These are phyloP conservation scores for Phytopythium ostracodes DNA, from an alignment of 352 stramenopile genomes.

Conservation along the genomic window DNA sequence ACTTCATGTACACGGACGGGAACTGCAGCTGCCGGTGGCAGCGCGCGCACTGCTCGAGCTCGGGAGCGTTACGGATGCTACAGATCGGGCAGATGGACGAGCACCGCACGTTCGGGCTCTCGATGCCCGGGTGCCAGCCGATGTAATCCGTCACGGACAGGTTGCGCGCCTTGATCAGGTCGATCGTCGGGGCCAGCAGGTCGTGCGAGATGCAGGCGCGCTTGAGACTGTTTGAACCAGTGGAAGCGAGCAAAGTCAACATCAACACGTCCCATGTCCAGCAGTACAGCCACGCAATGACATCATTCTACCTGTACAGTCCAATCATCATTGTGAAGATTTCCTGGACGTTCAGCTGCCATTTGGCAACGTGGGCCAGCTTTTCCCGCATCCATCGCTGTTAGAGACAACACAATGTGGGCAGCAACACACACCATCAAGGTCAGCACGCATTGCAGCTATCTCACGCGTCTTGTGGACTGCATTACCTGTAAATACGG, in stretches of 20 bases:
- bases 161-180: slow-evolving; percentile 55
- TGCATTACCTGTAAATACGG: slow-evolving; percentile 51
- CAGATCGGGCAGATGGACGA: slow-evolving; percentile 72
- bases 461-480: background rate
- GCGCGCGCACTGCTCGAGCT: slow-evolving; percentile 41
- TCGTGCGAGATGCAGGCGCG: slow-evolving; percentile 56
- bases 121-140: slow-evolving; percentile 76
- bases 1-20: slow-evolving; percentile 75
- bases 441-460: background rate
- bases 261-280: background rate
- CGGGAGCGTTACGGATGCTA: slow-evolving; percentile 68
- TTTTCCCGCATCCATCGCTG: slow-evolving; percentile 81
- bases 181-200: slow-evolving; percentile 42
- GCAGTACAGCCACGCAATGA: too few relatives aligned
- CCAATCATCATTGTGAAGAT: slow-evolving; percentile 78
- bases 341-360: slow-evolving; percentile 57
- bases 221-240: slow-evolving; percentile 72
- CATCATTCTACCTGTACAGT: slow-evolving; percentile 50
- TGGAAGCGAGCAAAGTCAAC: background rate
- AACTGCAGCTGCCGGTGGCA: slow-evolving; percentile 67
- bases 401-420: background rate
- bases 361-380: slow-evolving; percentile 34
- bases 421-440: background rate
- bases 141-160: slow-evolving; percentile 72
- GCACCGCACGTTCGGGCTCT: slow-evolving; percentile 64